These are phyloP conservation scores for Fulvia fulva DNA, from an alignment of 2,329 filamentous ascomycete genomes.

Conservation along the genomic window DNA sequence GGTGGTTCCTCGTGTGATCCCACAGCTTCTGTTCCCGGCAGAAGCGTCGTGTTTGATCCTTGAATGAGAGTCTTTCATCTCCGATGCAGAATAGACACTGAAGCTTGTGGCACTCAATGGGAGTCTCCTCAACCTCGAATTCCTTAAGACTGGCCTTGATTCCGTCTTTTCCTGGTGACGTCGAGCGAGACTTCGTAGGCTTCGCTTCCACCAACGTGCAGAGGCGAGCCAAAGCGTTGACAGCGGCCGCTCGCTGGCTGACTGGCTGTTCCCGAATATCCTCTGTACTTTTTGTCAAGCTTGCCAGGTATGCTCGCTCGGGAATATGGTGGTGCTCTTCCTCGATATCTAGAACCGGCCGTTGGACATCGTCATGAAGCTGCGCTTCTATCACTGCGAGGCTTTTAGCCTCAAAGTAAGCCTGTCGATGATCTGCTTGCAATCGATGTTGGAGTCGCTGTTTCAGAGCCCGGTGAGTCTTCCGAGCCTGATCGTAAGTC, in stretches of 20 bases:
- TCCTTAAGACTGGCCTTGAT: background rate
- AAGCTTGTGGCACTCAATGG: background rate
- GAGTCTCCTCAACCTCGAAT: background rate
- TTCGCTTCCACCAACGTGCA: background rate
- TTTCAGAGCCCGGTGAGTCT: background rate
- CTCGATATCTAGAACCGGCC: background rate
- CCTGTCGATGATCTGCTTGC: background rate
- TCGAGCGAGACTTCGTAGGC: background rate
- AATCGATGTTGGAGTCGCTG: background rate
- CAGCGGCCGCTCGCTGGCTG: background rate
- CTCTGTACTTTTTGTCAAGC: background rate
- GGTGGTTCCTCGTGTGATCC: background rate
- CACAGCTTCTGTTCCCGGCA: background rate
- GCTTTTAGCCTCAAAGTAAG: background rate
- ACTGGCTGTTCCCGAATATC: background rate
- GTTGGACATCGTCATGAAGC: background rate
- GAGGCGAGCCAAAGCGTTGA: background rate
- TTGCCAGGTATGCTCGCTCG: background rate
- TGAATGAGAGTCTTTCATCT: background rate
- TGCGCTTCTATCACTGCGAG: background rate
- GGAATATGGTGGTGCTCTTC: background rate
- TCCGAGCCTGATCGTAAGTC: background rate
- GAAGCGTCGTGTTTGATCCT: background rate
- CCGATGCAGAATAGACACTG: background rate
- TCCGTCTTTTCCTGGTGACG: background rate